Conservation (phyloP, 139 green algal species). For the Tetradesmus lagerheimii region DNA sequence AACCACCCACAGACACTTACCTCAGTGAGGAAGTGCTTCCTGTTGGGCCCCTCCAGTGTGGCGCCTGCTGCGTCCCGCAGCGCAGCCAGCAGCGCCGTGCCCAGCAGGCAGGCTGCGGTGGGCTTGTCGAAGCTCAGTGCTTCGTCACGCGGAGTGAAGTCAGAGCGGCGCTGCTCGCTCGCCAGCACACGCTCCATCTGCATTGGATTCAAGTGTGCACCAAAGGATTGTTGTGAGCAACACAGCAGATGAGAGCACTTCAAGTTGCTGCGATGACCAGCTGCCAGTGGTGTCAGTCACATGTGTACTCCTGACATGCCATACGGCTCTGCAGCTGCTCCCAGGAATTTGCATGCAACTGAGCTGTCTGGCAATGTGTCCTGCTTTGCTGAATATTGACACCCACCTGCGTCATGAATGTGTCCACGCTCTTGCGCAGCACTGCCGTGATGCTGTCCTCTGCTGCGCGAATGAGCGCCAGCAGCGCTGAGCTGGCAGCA, state of each 20-base stretch:
- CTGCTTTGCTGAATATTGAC: neutral
- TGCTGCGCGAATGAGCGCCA: constrained; percentile 62
- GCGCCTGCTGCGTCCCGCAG: constrained; percentile 41
- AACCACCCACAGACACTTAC: constrained; percentile 28
- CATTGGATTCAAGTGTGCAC: neutral
- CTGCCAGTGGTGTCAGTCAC: neutral
- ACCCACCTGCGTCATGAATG: constrained; percentile 62
- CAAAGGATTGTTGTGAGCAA: neutral
- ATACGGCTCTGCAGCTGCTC: no score
- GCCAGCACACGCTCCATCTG: constrained; percentile 68
- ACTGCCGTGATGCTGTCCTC: constrained; percentile 63
- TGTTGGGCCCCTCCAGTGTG: constrained; percentile 70
- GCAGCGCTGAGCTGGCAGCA: constrained; percentile 54
- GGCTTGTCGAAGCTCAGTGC: constrained; percentile 63
- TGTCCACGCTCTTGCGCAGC: constrained; percentile 60
- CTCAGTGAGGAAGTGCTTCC: constrained; percentile 65
- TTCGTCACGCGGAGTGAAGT: constrained; percentile 70
- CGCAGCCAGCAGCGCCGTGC: constrained; percentile 59
- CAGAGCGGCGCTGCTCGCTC: constrained; percentile 64
- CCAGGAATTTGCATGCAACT: no score
- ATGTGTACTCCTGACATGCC: no score
- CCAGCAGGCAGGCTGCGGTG: constrained; percentile 67
- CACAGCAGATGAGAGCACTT: neutral
- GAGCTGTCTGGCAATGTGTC: no score
- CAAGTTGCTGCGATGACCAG: neutral